Evolutionary conservation across 1,284 basidiomycete genomes (phyloP).

Genomic region (Apiotrichum laibachii): DNA sequence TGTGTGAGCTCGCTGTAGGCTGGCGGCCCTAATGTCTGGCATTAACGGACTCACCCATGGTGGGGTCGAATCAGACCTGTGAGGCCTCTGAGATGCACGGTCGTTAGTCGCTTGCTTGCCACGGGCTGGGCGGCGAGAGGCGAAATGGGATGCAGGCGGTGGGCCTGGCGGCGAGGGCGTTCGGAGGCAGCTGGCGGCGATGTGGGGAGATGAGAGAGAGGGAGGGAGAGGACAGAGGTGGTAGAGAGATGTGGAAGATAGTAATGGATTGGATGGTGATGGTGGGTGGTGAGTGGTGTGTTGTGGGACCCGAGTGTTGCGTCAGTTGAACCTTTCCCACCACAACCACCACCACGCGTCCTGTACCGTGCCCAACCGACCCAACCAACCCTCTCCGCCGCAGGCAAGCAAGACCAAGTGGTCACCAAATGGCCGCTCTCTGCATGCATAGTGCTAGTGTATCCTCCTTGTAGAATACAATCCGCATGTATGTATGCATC

Average conservation of each 20-base stretch:
- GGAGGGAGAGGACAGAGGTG: not conserved
- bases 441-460: no score
- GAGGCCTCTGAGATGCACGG: not conserved
- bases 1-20: not conserved
- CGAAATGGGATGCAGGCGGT: not conserved
- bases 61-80: not conserved
- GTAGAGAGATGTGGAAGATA: no score
- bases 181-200: not conserved
- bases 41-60: conserved; percentile 14
- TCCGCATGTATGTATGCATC: no score
- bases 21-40: no score
- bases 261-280: not conserved
- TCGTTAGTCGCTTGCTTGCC: conserved; percentile 1
- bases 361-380: no score
- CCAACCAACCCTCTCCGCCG: no score
- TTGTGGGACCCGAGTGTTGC: not conserved
- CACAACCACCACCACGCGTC: no score
- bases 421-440: no score
- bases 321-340: no score
- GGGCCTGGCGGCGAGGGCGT: no score
- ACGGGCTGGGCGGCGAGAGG: conserved; percentile 1
- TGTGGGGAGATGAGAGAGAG: not conserved
- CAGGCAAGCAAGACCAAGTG: no score
- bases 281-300: not conserved
- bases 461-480: no score